Evolutionary conservation across 139 green algal genomes (phyloP).

Genomic region (Coelastrella sp.): DNA sequence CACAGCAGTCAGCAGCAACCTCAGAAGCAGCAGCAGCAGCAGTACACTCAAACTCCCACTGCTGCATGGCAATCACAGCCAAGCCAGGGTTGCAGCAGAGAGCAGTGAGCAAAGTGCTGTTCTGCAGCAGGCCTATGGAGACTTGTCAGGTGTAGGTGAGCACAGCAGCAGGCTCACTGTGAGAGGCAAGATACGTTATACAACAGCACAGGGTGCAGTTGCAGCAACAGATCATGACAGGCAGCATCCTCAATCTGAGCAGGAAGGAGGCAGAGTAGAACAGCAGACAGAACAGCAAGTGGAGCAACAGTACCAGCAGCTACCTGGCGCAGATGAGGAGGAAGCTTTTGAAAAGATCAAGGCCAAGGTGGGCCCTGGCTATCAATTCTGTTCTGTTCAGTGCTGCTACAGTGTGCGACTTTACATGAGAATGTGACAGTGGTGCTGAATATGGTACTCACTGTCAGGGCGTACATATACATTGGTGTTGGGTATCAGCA

Average conservation of each 20-base stretch:
- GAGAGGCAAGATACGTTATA: background rate
- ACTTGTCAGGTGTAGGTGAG: too few relatives aligned
- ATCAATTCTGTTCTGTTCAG: background rate
- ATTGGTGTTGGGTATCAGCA: too few relatives aligned
- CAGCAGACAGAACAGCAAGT: background rate
- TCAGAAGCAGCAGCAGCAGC: background rate
- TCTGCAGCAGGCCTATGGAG: too few relatives aligned
- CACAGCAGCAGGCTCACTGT: background rate
- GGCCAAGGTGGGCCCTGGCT: constrained; percentile 4
- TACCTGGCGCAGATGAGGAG: background rate
- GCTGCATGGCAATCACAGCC: background rate
- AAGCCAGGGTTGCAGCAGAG: background rate
- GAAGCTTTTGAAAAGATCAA: constrained; percentile 4
- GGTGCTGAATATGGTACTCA: background rate
- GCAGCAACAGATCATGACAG: background rate
- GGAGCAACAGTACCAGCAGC: constrained; percentile 6
- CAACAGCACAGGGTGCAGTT: background rate
- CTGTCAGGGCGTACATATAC: too few relatives aligned
- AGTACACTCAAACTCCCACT: constrained; percentile 12
- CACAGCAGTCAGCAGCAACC: constrained; percentile 19
- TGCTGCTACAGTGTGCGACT: background rate
- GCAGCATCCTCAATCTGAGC: background rate
- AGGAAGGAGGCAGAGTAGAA: background rate
- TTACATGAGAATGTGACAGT: background rate
- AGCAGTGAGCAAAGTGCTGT: background rate